Evolutionary conservation across 305 asterid genomes (phyloP).

Genomic region (Fraxinus nigra): DNA sequence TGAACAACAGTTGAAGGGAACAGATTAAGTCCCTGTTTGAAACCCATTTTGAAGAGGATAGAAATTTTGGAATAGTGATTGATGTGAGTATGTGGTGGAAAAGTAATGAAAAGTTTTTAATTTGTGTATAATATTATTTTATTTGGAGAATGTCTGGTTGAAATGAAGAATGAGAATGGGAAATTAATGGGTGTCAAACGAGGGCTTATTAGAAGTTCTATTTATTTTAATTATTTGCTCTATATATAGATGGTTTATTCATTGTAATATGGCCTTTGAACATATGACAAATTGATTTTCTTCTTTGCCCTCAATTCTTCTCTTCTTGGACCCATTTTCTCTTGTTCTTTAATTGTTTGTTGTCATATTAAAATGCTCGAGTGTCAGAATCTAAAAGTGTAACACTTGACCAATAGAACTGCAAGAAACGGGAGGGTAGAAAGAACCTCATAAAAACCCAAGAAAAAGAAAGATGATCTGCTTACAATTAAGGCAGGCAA

Average conservation of each 20-base stretch:
- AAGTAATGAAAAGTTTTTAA: no score
- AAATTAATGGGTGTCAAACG: no score
- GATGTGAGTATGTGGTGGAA: no score
- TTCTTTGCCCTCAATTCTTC: background rate
- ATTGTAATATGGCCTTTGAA: background rate
- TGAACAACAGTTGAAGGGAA: no score
- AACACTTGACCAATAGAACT: background rate
- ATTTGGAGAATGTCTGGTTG: no score
- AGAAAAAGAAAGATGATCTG: background rate
- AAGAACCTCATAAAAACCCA: background rate
- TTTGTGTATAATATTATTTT: no score
- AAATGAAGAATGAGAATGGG: no score
- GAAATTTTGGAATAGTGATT: no score
- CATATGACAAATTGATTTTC: background rate
- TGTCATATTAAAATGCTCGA: background rate
- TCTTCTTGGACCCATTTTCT: background rate
- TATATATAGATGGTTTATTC: background rate
- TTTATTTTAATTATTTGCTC: background rate
- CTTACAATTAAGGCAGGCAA: constrained; percentile 76
- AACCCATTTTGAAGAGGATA: no score
- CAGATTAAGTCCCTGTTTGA: no score
- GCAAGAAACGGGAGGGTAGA: background rate
- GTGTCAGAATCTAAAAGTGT: background rate
- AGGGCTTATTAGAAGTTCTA: background rate
- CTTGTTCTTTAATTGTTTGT: background rate